These are phyloP conservation scores for Hibiscus syriacus DNA, from an alignment of 345 rosid species.

Conservation along the genomic window DNA sequence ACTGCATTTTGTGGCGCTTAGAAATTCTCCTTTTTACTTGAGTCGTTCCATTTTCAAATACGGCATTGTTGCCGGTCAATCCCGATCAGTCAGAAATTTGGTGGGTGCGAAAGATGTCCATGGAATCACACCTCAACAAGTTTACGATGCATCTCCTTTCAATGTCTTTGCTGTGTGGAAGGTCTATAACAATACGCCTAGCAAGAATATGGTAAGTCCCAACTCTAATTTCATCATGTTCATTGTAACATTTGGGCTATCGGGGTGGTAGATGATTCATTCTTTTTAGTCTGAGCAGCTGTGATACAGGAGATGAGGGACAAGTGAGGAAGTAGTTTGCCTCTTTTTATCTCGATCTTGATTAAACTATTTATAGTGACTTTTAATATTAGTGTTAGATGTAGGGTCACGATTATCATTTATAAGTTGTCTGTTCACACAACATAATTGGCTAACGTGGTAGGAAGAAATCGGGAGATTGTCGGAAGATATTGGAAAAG, in stretches of 20 bases:
- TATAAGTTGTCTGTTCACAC: no score
- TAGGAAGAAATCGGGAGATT: no score
- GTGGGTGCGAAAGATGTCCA: not conserved
- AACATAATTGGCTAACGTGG: no score
- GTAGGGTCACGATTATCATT: no score
- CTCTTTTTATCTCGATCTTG: no score
- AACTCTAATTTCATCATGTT: not conserved
- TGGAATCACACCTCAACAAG: not conserved
- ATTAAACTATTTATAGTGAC: no score
- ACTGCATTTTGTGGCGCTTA: not conserved
- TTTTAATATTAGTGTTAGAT: no score
- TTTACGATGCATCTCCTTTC: not conserved
- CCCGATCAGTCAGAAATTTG: not conserved
- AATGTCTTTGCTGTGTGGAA: not conserved
- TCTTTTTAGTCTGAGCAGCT: no score
- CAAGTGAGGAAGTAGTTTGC: no score
- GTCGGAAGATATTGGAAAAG: not conserved
- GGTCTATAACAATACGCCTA: not conserved
- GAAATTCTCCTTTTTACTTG: not conserved
- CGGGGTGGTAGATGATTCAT: no score
- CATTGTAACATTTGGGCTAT: no score
- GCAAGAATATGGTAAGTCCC: not conserved
- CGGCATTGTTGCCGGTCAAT: not conserved
- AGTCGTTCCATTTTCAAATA: not conserved
- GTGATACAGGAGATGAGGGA: no score